Conservation (phyloP, 495 filamentous ascomycete species). For the Copromyces sp. region DNA sequence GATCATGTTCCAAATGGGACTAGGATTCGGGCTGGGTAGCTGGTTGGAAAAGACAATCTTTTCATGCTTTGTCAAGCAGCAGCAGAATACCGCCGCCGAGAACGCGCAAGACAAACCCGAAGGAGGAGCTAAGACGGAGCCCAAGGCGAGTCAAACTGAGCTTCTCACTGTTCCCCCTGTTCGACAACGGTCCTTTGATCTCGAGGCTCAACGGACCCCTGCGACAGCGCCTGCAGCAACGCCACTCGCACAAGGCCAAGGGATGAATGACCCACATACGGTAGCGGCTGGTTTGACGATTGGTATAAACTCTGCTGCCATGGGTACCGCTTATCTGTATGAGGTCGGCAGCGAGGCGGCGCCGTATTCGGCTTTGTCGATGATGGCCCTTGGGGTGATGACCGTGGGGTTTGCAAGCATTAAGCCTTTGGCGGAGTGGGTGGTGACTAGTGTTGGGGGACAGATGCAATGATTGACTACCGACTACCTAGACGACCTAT, state of each 20-base stretch:
- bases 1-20: conserved; percentile 34
- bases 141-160: background rate
- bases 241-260: background rate
- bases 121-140: background rate
- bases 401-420: conserved; percentile 35
- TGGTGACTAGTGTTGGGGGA: conserved; percentile 7
- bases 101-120: background rate
- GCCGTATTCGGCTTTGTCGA: conserved; percentile 37
- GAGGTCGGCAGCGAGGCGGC: conserved; percentile 35
- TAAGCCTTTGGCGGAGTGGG: conserved; percentile 17
- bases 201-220: background rate
- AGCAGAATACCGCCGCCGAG: background rate
- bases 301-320: conserved; percentile 41
- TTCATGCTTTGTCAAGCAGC: background rate
- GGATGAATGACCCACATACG: conserved; percentile 15
- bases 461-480: background rate
- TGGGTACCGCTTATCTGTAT: conserved; percentile 40
- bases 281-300: conserved; percentile 36
- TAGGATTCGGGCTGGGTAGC: conserved; percentile 23
- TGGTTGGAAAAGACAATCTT: conserved; percentile 24
- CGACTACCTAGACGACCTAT: background rate
- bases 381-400: conserved; percentile 38
- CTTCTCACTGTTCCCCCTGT: background rate
- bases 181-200: background rate
- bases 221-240: background rate